Conservation (phyloP, 108 stramenopile genomes). For the Nitzschia putrida region DNA sequence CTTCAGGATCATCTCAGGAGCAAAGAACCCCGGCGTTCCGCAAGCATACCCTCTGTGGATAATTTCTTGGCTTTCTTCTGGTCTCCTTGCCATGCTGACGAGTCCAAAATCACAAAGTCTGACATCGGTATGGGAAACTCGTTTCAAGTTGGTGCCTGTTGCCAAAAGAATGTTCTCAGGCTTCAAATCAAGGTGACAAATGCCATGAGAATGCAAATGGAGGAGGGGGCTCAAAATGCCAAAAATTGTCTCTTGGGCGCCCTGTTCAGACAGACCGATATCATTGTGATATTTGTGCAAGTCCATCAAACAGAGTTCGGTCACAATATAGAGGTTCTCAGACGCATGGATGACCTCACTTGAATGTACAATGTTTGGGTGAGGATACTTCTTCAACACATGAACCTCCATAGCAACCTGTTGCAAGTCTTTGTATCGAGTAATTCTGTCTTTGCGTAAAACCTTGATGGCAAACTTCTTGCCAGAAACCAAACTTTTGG, state of each 20-base stretch:
- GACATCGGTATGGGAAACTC: conserved; percentile 27
- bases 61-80: conserved; percentile 29
- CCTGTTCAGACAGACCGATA: conserved; percentile 22
- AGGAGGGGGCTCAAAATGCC: conserved; percentile 42
- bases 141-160: conserved; percentile 8
- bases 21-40: conserved; percentile 75
- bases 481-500: conserved; percentile 20
- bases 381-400: conserved; percentile 81
- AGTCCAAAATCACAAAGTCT: conserved; percentile 73
- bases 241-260: conserved; percentile 29
- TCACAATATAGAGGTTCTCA: conserved; percentile 90
- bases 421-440: conserved; percentile 82
- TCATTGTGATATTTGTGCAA: conserved; percentile 35
- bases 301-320: conserved; percentile 52
- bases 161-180: conserved; percentile 57
- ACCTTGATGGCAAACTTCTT: conserved; percentile 73
- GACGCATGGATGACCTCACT: conserved; percentile 84
- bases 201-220: conserved; percentile 35
- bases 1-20: conserved; percentile 70
- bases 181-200: conserved; percentile 55
- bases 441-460: conserved; percentile 85
- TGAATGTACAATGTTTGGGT: conserved; percentile 82
- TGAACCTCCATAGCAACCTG: conserved; percentile 89
- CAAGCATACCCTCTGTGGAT: conserved; percentile 50
- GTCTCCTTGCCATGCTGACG: conserved; percentile 37